phyloP scores from a whole-genome alignment of 2,329 filamentous ascomycete species.

The Fusarium devonianum region DNA sequence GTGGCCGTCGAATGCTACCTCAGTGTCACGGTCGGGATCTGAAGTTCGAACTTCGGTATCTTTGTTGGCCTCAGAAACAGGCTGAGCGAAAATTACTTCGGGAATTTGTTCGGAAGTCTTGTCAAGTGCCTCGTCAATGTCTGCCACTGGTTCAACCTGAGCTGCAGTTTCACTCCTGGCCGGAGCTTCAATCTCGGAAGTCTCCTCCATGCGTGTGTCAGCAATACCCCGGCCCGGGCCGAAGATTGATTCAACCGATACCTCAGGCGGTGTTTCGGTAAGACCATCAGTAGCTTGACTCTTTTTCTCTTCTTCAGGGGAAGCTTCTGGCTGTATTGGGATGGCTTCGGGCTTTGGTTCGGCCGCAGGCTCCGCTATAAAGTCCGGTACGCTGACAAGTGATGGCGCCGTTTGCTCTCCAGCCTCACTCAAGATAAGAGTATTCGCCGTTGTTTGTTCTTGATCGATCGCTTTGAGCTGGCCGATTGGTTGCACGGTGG shows the following conservation, averaged over 20 bases:
- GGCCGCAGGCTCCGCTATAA: background rate
- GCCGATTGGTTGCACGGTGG: background rate
- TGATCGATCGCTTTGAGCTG: background rate
- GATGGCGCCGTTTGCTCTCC: background rate
- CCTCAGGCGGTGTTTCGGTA: background rate
- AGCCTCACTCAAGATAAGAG: background rate
- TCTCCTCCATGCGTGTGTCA: background rate
- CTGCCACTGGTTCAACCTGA: background rate
- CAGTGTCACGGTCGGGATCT: background rate
- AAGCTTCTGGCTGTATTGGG: background rate
- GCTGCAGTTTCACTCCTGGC: background rate
- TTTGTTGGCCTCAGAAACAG: background rate
- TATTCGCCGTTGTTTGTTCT: too few species aligned
- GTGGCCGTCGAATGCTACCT: too few species aligned
- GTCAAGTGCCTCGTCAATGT: too few species aligned
- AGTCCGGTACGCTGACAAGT: background rate
- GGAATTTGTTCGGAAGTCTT: too few species aligned
- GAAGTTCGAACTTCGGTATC: background rate
- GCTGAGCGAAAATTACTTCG: background rate
- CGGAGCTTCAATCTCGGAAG: background rate
- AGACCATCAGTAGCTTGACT: conserved; percentile 17
- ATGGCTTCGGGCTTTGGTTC: background rate
- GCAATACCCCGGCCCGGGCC: background rate
- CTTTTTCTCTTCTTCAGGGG: conserved; percentile 39
- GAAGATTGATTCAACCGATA: background rate